A percentile compares a stretch with the other conserved stretches of the same genome.
phyloP scores from a whole-genome alignment of 768 basidiomycete species.

The Trametes elegans region DNA sequence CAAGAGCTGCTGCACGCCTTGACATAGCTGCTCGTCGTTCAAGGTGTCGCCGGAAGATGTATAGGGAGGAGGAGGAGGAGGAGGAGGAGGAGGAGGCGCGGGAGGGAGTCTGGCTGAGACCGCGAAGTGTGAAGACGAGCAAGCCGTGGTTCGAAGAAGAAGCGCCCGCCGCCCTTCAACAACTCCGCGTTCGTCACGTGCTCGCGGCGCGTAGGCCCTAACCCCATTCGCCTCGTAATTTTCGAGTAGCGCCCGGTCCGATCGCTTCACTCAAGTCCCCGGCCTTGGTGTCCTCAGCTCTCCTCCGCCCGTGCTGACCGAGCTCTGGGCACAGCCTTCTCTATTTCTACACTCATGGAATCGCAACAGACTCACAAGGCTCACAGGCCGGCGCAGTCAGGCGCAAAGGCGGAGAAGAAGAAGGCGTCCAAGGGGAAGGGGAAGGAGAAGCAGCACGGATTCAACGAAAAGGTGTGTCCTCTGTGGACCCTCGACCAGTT shows the following conservation, averaged over 20 bases:
- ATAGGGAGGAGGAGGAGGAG: background rate
- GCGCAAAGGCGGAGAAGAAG: constrained; percentile 76
- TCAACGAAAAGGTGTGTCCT: constrained; percentile 81
- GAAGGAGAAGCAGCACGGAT: constrained; percentile 69
- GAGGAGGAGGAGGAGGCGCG: background rate
- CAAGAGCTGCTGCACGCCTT: constrained; percentile 27
- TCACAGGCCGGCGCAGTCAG: constrained; percentile 72
- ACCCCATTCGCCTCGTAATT: constrained; percentile 10
- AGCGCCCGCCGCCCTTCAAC: constrained; percentile 20
- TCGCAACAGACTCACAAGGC: constrained; percentile 79
- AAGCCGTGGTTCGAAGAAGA: constrained; percentile 13
- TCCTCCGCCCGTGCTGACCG: background rate
- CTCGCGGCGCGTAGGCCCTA: constrained; percentile 10
- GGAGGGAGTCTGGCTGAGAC: constrained; percentile 5
- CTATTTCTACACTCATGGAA: constrained; percentile 46
- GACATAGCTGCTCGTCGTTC: constrained; percentile 11
- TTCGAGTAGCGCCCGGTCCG: constrained; percentile 11
- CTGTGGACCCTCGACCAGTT: background rate
- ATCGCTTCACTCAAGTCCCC: background rate
- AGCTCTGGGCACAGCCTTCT: background rate
- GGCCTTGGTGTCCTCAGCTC: background rate
- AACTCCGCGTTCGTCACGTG: constrained; percentile 22
- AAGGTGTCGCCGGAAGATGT: constrained; percentile 20
- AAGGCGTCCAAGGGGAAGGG: constrained; percentile 53
- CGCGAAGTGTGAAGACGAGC: background rate